These are phyloP conservation scores for Hypoxylon sp. DNA, from an alignment of 2,329 filamentous ascomycete genomes.

Conservation along the genomic window DNA sequence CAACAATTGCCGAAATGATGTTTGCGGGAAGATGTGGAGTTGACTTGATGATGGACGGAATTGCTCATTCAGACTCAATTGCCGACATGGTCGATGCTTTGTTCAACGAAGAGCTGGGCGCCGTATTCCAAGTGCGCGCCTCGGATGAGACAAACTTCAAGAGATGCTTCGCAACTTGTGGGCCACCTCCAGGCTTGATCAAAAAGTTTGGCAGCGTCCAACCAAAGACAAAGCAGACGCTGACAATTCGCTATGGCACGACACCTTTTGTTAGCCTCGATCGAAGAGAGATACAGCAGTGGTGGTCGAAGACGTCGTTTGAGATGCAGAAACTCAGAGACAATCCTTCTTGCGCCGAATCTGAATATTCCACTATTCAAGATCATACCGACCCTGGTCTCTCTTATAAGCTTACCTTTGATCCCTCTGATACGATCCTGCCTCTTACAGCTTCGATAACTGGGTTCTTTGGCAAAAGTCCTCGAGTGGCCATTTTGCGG, in stretches of 20 bases:
- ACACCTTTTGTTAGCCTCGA: constrained; percentile 76
- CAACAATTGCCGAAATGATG: constrained; percentile 96
- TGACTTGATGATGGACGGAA: constrained; percentile 84
- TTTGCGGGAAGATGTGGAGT: constrained; percentile 93
- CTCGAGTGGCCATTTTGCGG: constrained; percentile 88
- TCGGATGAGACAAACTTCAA: constrained; percentile 88
- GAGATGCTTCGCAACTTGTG: constrained; percentile 90
- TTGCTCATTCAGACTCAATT: constrained; percentile 73
- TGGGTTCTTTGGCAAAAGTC: constrained; percentile 65
- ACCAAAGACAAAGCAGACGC: constrained; percentile 73
- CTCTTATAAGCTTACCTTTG: constrained; percentile 85
- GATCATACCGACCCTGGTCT: constrained; percentile 86
- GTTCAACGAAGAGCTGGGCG: constrained; percentile 99
- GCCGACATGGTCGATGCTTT: constrained; percentile 80
- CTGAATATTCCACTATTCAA: constrained; percentile 81
- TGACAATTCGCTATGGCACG: constrained; percentile 81
- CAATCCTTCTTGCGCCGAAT: constrained; percentile 87
- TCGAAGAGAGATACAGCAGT: constrained; percentile 83
- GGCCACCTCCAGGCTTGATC: constrained; percentile 84
- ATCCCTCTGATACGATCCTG: constrained; percentile 77
- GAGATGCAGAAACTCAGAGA: constrained; percentile 93
- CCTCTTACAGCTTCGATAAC: constrained; percentile 56
- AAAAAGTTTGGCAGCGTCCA: constrained; percentile 86
- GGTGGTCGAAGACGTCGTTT: constrained; percentile 90
- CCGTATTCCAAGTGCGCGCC: constrained; percentile 94